Evolutionary conservation across 108 stramenopile species (phyloP).

Genomic region (Parmales sp.): DNA sequence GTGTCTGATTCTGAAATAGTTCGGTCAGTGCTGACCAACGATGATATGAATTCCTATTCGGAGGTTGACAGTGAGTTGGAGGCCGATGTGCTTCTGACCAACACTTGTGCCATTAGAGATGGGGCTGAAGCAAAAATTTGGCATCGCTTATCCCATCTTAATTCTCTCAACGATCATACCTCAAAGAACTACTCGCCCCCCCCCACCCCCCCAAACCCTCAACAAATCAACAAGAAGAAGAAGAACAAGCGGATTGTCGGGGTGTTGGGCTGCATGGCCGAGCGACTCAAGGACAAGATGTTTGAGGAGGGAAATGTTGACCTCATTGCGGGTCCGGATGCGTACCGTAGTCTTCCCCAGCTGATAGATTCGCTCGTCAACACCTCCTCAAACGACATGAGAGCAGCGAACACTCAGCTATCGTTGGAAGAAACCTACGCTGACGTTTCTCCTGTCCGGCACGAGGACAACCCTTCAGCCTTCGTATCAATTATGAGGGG

Average conservation of each 20-base stretch:
- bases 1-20: conserved; percentile 92
- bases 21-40: conserved; percentile 54
- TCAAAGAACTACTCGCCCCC: conserved; percentile 18
- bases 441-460: conserved; percentile 81
- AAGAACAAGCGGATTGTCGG: conserved; percentile 63
- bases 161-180: conserved; percentile 21
- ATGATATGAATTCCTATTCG: not conserved
- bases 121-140: conserved; percentile 94
- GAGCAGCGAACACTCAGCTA: conserved; percentile 78
- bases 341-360: conserved; percentile 90
- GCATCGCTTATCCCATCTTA: conserved; percentile 62
- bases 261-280: conserved; percentile 99
- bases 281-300: conserved; percentile 84
- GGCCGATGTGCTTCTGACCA: conserved; percentile 79
- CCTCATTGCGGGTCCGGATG: conserved; percentile 94
- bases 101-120: conserved; percentile 98
- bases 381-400: conserved; percentile 14
- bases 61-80: conserved; percentile 22
- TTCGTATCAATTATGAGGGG: conserved; percentile 94
- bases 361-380: conserved; percentile 43
- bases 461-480: conserved; percentile 50
- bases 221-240: not conserved
- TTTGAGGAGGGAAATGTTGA: conserved; percentile 71
- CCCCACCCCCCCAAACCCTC: not conserved
- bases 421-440: conserved; percentile 93